phyloP scores from a whole-genome alignment of 1,284 basidiomycete genomes.

The Ceraceosorus guamensis region DNA sequence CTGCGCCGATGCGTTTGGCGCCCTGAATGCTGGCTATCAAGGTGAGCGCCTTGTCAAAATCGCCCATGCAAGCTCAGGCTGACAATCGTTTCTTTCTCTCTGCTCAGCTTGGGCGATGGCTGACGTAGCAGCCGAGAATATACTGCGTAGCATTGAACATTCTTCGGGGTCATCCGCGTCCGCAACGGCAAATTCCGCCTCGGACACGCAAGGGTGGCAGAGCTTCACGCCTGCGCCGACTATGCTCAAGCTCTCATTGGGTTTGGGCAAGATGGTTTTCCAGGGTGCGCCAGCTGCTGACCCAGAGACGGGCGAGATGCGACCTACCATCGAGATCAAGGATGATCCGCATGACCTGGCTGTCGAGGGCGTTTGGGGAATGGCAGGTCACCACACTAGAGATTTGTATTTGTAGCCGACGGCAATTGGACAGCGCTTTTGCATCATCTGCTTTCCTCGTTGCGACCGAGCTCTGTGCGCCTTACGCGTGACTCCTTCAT shows the following conservation, averaged over 20 bases:
- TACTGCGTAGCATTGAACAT: conserved; percentile 25
- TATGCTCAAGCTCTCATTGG: conserved; percentile 43
- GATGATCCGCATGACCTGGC: conserved; percentile 39
- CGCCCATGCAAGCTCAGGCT: no score
- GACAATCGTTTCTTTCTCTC: not conserved
- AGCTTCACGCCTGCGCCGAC: conserved; percentile 35
- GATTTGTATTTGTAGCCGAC: conserved; percentile 39
- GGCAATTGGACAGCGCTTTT: no score
- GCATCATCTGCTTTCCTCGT: no score
- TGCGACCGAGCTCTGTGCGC: no score
- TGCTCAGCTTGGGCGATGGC: conserved; percentile 45
- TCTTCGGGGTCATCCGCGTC: conserved; percentile 9
- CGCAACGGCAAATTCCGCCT: no score
- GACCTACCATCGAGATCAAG: conserved; percentile 30
- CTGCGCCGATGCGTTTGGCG: conserved; percentile 45
- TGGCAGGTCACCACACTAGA: conserved; percentile 33
- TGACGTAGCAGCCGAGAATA: conserved; percentile 43
- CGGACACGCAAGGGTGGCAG: no score
- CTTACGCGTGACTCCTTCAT: no score
- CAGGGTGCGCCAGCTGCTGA: conserved; percentile 25
- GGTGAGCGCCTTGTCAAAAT: not conserved
- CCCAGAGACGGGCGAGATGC: conserved; percentile 15
- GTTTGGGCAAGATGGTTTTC: conserved; percentile 36
- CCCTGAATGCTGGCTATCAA: conserved; percentile 46
- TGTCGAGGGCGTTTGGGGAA: conserved; percentile 42